phyloP scores from a whole-genome alignment of 2,329 filamentous ascomycete genomes.

The Phialemonium atrogriseum region DNA sequence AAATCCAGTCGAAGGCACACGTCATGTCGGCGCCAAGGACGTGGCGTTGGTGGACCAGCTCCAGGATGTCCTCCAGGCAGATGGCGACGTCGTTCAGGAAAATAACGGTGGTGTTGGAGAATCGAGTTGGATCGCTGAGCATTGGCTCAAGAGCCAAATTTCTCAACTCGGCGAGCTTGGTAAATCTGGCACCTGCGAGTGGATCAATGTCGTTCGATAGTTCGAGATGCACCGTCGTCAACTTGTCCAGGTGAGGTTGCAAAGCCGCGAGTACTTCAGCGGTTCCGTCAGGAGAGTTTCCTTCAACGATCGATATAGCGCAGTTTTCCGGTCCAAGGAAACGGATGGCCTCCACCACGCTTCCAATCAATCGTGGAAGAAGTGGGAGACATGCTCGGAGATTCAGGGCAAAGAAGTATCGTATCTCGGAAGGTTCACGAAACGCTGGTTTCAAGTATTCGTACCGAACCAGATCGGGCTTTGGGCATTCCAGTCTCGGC shows the following conservation, averaged over 20 bases:
- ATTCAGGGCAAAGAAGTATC: slow-evolving; percentile 2
- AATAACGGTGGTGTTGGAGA: slow-evolving; percentile 2
- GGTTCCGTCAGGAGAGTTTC: slow-evolving; percentile 1
- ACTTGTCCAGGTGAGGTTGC: background rate
- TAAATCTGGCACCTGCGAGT: background rate
- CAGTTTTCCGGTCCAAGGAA: slow-evolving; percentile 4
- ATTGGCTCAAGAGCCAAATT: slow-evolving; percentile 2
- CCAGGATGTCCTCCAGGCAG: slow-evolving; percentile 2
- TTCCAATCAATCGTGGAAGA: slow-evolving; percentile 2
- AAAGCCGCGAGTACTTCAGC: slow-evolving; percentile 1
- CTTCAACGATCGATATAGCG: slow-evolving; percentile 4
- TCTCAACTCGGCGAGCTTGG: background rate
- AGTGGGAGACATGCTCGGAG: background rate
- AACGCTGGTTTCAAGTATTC: background rate
- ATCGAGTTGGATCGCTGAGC: background rate
- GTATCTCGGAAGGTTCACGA: background rate
- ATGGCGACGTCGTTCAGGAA: slow-evolving; percentile 3
- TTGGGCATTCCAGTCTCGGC: background rate
- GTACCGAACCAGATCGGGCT: background rate
- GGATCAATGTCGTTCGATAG: background rate
- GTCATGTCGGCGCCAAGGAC: slow-evolving; percentile 7
- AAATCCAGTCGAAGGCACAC: slow-evolving; percentile 8
- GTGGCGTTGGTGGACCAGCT: background rate
- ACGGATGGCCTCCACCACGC: slow-evolving; percentile 2
- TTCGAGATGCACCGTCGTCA: background rate